These are phyloP conservation scores for Poa pratensis DNA, from an alignment of 176 grass and related monocot species.

Conservation along the genomic window DNA sequence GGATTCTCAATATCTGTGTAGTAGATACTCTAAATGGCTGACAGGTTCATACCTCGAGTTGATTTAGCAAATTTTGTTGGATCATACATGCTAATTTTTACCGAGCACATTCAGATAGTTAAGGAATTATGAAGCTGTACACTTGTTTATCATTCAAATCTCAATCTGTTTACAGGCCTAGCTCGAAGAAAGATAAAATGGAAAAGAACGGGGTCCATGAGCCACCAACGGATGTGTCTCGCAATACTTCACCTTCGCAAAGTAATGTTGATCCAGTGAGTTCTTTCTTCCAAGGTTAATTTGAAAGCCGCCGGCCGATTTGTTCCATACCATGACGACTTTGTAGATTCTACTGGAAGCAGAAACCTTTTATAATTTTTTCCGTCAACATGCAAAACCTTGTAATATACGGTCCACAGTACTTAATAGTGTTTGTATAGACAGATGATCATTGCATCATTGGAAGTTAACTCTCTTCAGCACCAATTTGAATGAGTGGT, in stretches of 20 bases:
- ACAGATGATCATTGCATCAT: constrained; percentile 17
- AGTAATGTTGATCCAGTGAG: constrained; percentile 37
- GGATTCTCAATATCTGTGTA: neutral
- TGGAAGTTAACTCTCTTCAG: neutral
- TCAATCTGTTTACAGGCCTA: constrained; percentile 27
- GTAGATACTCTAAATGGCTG: neutral
- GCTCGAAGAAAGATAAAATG: constrained; percentile 40
- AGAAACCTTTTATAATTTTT: neutral
- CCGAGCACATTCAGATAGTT: constrained; percentile 1
- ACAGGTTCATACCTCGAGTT: neutral
- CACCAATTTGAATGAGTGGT: constrained; percentile 13
- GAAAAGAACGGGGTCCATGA: constrained; percentile 36
- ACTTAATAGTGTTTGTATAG: neutral
- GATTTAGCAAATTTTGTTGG: neutral
- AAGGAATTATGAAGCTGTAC: neutral
- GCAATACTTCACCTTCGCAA: constrained; percentile 3
- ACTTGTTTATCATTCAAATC: neutral
- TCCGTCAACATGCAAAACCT: neutral
- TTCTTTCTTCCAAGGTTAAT: constrained; percentile 10
- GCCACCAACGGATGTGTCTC: constrained; percentile 21
- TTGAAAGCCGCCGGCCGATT: neutral
- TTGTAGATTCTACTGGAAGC: neutral
- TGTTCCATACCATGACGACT: neutral
- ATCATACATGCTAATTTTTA: constrained; percentile 10
- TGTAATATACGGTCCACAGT: neutral